Conservation (phyloP, 345 rosid genomes). For the Pistacia vera region DNA sequence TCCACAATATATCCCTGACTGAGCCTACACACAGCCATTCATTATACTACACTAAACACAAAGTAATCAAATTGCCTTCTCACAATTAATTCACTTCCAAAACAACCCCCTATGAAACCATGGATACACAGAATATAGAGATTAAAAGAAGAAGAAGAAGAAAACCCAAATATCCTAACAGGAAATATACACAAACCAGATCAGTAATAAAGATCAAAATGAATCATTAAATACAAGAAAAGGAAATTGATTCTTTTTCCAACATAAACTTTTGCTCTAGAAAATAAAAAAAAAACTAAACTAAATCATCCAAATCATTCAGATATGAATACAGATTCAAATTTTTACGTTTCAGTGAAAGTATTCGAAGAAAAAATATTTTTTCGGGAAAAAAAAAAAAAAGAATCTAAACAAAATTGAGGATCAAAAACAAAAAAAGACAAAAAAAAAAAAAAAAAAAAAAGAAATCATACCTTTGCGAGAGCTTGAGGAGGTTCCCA, state of each 20-base stretch:
- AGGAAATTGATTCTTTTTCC: no score
- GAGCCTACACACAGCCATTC: slow-evolving; percentile 69
- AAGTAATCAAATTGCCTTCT: slow-evolving; percentile 28
- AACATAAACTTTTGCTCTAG: not conserved
- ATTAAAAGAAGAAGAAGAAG: no score
- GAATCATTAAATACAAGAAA: no score
- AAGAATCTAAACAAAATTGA: not conserved
- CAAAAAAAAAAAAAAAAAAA: no score
- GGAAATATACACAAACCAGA: no score
- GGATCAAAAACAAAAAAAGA: not conserved
- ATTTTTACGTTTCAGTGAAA: not conserved
- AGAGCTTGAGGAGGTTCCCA: slow-evolving; percentile 52
- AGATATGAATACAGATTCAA: not conserved
- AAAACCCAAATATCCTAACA: no score
- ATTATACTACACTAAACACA: slow-evolving; percentile 47
- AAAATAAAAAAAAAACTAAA: not conserved
- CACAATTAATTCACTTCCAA: slow-evolving; percentile 11
- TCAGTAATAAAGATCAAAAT: no score
- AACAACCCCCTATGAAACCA: no score
- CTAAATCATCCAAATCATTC: not conserved
- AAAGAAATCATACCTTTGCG: slow-evolving; percentile 42
- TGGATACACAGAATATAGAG: no score
- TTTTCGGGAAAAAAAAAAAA: not conserved
- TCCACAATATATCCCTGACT: slow-evolving; percentile 56
- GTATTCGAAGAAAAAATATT: not conserved